These are phyloP conservation scores for Gymnopilus junonius DNA, from an alignment of 768 basidiomycete species.

Conservation along the genomic window DNA sequence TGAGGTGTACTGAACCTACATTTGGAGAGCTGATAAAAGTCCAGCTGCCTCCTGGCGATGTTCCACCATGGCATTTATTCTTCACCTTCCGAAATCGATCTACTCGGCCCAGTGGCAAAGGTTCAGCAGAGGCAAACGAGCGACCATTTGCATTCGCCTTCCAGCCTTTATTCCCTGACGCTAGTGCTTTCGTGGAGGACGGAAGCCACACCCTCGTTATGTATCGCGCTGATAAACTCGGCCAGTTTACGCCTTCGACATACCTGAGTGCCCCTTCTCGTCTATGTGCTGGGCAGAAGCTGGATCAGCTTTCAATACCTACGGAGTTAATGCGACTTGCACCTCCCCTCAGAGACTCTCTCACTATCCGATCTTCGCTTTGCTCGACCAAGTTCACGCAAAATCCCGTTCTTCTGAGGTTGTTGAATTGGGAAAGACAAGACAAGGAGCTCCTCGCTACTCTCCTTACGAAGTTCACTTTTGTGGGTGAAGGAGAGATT, in stretches of 20 bases:
- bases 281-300: conserved; percentile 55
- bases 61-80: conserved; percentile 88
- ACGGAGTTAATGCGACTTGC: conserved; percentile 67
- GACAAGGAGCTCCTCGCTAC: conserved; percentile 70
- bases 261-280: conserved; percentile 78
- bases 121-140: conserved; percentile 52
- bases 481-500: conserved; percentile 93
- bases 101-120: conserved; percentile 41
- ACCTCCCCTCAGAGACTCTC: conserved; percentile 73
- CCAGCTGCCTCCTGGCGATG: conserved; percentile 65
- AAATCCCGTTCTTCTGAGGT: conserved; percentile 78
- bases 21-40: conserved; percentile 95
- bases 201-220: conserved; percentile 86
- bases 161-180: conserved; percentile 82
- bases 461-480: conserved; percentile 83
- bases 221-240: conserved; percentile 79
- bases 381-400: conserved; percentile 94
- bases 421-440: conserved; percentile 83
- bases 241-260: conserved; percentile 61
- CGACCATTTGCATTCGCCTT: conserved; percentile 92
- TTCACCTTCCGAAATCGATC: conserved; percentile 88
- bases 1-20: conserved; percentile 85
- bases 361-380: conserved; percentile 85
- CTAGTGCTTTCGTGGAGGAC: conserved; percentile 83
- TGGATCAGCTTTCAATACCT: conserved; percentile 62